Base-by-base conservation (phyloP, 805 yeast genomes). In the Ogataea nakhonphanomensis region DNA sequence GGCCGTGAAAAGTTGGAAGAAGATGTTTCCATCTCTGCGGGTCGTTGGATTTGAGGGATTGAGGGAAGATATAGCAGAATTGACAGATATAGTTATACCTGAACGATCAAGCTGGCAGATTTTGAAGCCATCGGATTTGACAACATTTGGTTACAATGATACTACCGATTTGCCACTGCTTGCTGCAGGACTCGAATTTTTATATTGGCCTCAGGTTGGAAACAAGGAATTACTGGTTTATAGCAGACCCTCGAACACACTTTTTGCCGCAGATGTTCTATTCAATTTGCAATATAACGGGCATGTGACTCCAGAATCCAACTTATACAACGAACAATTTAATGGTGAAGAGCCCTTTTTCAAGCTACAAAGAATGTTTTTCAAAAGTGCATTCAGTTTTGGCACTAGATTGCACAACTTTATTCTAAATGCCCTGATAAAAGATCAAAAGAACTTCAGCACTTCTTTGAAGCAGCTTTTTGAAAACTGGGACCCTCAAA, bases 241-340 rank as follows among this genome's bases (percentile, higher is more conserved):
- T 53, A 77, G 77, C 53, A 65, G 63, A 31, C 55, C 58, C 10
- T 62, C 77, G 25, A 72, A 71, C 55, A 66, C 76, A 0, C 51
- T 81, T 13, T 65, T 74, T 44, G 78, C 72, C 49, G 88, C 81
- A 10, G 88, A 82, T 56, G 55, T 81, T 43, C 51, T 81, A 25
- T 75, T 81, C 62, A 78, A 79, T 54, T 63, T 80, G 46, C 80
- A 79, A 9, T 65, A 66, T 25, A 48, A 54, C 12, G 72, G 69
- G n/a, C 71, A 68, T 41, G 81, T 75, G 50, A 37, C 49, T 14
- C 43, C 47, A 3, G 45, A 56, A 32, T 44, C 52, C 4, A 48
- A 47, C 26, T 12, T 48, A 9, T 73, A 57, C 50, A 62, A 69
- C 17, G 85, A 81, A 24, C 79, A 65, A 45, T 65, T 67, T 7